Evolutionary conservation across 257 asterid species (phyloP), one percentile per base, ranked within the genome.

Genomic region (Gentiana straminea): DNA sequence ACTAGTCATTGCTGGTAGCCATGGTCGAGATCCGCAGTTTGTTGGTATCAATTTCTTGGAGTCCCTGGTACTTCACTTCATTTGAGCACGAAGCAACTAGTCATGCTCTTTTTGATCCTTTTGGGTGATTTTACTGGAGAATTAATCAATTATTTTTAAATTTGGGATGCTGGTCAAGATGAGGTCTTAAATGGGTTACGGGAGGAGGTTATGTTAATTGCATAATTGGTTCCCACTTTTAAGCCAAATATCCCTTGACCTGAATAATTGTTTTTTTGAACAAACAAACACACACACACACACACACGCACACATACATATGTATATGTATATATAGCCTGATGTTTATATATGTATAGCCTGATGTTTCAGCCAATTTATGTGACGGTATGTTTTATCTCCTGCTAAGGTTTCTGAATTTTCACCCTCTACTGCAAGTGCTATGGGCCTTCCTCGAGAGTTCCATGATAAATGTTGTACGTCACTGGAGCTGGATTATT

Each of bases 361-460:
- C 4, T 11, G 32, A 24, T 33, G 37, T 51, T 7, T 49, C 46
- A 55, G 56, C 10, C 52, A 49, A 49, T 56, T 13, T 55, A 10
- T 33, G 6, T 15, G 10, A 54, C 32, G 10, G 13, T 59, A 24
- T 51, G 51, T 58, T 36, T 53, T 24, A 0, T 60, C 39, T 65
- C 32, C 8, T 58, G 71, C 51, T 61, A 12, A 90, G 98, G 94
- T 91, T 55, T 91, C 98, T 68, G 98, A 91, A 76, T 87, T 87
- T 78, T 82, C 94, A 62, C 98, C 93, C 39, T 76, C 95, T 65
- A 83, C 97, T 61, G 70, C 94, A 51, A 73, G 84, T 64, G 93
- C 91, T 46, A 76, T 91, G 97, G 95, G 97, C 64, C 94, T 87
- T 77, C 95, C 98, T 37, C 83, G 89, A 65, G 98, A 91, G 75